Base-by-base conservation (phyloP, 768 basidiomycete species). In the Pleurotus cornucopiae region DNA sequence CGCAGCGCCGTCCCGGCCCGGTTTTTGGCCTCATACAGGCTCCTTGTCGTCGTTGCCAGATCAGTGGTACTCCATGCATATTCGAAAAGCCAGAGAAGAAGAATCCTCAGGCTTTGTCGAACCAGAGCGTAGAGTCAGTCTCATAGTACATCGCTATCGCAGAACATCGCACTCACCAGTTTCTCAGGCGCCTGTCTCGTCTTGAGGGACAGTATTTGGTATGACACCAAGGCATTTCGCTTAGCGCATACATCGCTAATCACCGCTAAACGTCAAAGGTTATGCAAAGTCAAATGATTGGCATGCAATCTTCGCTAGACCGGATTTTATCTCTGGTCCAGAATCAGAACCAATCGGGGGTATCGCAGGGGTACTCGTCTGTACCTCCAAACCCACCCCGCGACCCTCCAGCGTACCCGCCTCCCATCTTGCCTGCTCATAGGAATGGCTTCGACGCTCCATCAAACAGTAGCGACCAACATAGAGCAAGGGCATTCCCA, bases 21-120 rank as follows among this genome's bases (percentile, higher is more conserved):
- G 83, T 82, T 86, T 87, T 86, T 85, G 70, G 67, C 66, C 67
- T 67, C 63, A 69, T 66, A 66, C 68, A 94, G 91, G 80, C 90
- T 75, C 91, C 91, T 63, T 94, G 92, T 81, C 85, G 88, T 75
- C 86, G 92, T 56, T 94, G 92, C 76, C 87, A 89, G 67, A 77
- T 88, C 54, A 89, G 85, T 66, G 89, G 89, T 12, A 86, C 83
- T 4, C 79, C 81, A 40, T 94, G 92, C 67, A 70, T 94, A 55
- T 94, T 94, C 71, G 92, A 94, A 71, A 93, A 93, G 69, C 92
- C 92, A 63, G 89, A 92, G 72, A 91, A 89, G 79, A 94, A 94
- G 75, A 83, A 76, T 67, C 74, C 72, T 1, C 83, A 82, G 61
- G 71, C 73, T 7, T 67, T 84, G 63, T 74, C 87, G 57, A 80